phyloP scores from a whole-genome alignment of 805 yeast species.

The Metschnikowia kunwiensis region DNA sequence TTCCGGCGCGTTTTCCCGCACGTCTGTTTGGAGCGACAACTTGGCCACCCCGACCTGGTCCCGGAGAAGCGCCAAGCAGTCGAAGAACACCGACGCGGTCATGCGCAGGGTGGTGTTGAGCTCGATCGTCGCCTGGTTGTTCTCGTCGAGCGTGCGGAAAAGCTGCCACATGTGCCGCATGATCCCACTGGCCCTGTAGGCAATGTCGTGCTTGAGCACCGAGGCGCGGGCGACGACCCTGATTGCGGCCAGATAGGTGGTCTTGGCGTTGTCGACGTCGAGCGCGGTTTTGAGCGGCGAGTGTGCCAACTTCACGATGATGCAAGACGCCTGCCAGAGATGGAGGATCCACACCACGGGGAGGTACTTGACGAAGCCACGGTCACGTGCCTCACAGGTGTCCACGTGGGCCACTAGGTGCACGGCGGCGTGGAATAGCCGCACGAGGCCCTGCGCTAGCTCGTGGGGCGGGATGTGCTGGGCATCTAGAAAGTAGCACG shows the following conservation, averaged over 20 bases:
- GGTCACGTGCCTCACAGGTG: constrained; percentile 55
- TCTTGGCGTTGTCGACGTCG: constrained; percentile 70
- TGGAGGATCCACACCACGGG: constrained; percentile 81
- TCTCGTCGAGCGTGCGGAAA: constrained; percentile 64
- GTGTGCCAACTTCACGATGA: constrained; percentile 74
- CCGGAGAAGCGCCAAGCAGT: constrained; percentile 77
- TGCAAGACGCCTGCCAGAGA: constrained; percentile 90
- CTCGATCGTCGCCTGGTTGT: constrained; percentile 35
- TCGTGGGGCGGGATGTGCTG: constrained; percentile 52
- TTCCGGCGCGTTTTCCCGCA: constrained; percentile 20
- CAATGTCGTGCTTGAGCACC: constrained; percentile 85
- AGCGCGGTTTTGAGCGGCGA: constrained; percentile 66
- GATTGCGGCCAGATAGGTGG: constrained; percentile 64
- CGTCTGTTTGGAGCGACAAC: constrained; percentile 37
- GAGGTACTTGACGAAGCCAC: constrained; percentile 65
- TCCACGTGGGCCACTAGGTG: constrained; percentile 66
- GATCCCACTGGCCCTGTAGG: constrained; percentile 88
- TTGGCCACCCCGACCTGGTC: constrained; percentile 87
- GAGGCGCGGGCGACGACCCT: constrained; percentile 74
- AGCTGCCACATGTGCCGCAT: constrained; percentile 94
- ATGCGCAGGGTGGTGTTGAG: constrained; percentile 75
- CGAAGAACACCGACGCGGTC: constrained; percentile 92
- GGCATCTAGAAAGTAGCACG: constrained; percentile 77
- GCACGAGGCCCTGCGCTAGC: constrained; percentile 67
- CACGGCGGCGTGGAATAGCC: constrained; percentile 76